Evolutionary conservation across 2,329 filamentous ascomycete species (phyloP), one percentile per base, ranked within the genome.

Genomic region (Talaromyces sp.): DNA sequence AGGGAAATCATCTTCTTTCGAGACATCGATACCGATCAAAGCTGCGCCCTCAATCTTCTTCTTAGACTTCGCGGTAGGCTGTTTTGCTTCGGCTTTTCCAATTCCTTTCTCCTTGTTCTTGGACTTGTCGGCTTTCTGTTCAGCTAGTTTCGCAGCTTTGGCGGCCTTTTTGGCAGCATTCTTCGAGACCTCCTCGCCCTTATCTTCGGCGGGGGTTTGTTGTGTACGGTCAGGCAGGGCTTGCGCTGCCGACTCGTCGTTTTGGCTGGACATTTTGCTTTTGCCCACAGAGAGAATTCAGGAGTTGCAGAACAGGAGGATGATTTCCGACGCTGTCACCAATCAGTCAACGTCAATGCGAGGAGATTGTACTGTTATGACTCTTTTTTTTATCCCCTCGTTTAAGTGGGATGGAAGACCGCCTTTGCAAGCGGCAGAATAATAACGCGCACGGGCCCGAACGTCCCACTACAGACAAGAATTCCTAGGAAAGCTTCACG

Each of bases 1-100:
- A 60, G 92, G 85, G 76, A 99, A 95, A 81, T 98, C 92, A 57
- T 91, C 89, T 58, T 89, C 83, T 81, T 97, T 98, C 68, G 86
- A 85, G 67, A 90, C 88, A 68, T 93, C 95, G 73, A 97, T 97
- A 69, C 93, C 93, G 72, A 95, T 96, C 69, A 96, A 76, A 62
- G 85, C 85, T 61, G 85, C 83, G 57, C 85, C 86, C 50, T 87
- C 85, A 56, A 82, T 83, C 79, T 85, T 85, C 75, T 86, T 84
- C 71, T 78, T 80, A n/a, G 75, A 66, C 68, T 82, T 82, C n/a
- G 71, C 68, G 22, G 76, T 67, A 54, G 76, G 73, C 66, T 78
- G 76, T 70, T 82, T 83, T n/a, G 77, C 72, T 67, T 81, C 81
- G 22, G 74, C 63, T 71, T 82, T 82, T 59, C 76, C 77, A 67